phyloP scores from a whole-genome alignment of 2,329 filamentous ascomycete genomes.

The Biscogniauxia mediterranea region DNA sequence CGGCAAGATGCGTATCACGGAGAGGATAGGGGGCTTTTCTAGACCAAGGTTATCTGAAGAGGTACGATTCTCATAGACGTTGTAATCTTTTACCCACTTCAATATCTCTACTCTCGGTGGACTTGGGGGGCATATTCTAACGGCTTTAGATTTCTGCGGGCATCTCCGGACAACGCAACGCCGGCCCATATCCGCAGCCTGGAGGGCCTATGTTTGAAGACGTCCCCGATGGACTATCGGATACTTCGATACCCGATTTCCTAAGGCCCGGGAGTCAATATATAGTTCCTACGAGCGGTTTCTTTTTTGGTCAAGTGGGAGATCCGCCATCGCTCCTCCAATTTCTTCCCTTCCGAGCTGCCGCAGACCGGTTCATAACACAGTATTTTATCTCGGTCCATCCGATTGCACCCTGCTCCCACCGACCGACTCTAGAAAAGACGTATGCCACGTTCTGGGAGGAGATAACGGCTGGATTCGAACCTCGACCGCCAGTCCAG shows the following conservation, averaged over 20 bases:
- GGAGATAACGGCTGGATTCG: slow-evolving; percentile 54
- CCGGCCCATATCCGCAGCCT: slow-evolving; percentile 16
- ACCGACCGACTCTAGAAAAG: slow-evolving; percentile 64
- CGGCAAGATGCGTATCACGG: slow-evolving; percentile 70
- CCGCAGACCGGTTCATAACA: slow-evolving; percentile 60
- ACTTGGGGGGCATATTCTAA: slow-evolving; percentile 2
- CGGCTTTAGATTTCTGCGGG: slow-evolving; percentile 35
- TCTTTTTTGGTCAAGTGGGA: slow-evolving; percentile 59
- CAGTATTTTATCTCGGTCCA: slow-evolving; percentile 70
- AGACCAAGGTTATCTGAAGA: slow-evolving; percentile 70
- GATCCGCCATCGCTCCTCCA: slow-evolving; percentile 52
- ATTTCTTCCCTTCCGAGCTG: slow-evolving; percentile 57
- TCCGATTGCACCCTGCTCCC: slow-evolving; percentile 64
- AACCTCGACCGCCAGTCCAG: slow-evolving; percentile 64
- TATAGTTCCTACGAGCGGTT: slow-evolving; percentile 64
- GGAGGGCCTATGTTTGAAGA: slow-evolving; percentile 26
- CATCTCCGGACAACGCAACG: slow-evolving; percentile 26
- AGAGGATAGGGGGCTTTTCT: slow-evolving; percentile 71
- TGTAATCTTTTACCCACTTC: slow-evolving; percentile 2
- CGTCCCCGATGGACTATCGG: slow-evolving; percentile 23
- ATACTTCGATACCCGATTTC: slow-evolving; percentile 46
- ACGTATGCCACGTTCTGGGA: slow-evolving; percentile 67
- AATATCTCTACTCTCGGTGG: background rate
- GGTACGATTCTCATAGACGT: slow-evolving; percentile 40
- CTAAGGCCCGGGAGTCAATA: slow-evolving; percentile 64